Percentiles rank a stretch among this genome's conserved stretches.
These are phyloP conservation scores for Metschnikowia matae DNA, from an alignment of 805 yeast species.

Conservation along the genomic window DNA sequence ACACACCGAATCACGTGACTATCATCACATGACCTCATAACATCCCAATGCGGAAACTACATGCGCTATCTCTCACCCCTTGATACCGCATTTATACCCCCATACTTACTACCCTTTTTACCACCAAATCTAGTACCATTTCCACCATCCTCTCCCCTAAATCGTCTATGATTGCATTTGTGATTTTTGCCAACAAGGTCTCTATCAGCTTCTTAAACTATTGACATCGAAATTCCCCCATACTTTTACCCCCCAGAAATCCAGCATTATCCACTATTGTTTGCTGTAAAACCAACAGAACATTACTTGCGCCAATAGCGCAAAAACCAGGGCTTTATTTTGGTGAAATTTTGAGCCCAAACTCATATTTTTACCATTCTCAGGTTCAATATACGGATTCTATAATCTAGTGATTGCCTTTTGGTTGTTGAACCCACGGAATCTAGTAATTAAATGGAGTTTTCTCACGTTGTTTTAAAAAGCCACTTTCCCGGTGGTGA, in stretches of 20 bases:
- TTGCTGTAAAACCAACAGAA: too few species aligned
- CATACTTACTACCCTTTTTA: neutral
- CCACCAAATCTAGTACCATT: neutral
- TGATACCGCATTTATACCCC: neutral
- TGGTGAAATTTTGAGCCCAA: too few species aligned
- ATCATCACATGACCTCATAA: too few species aligned
- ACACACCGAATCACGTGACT: too few species aligned
- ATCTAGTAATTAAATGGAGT: slow-evolving; percentile 1
- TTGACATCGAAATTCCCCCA: slow-evolving; percentile 14
- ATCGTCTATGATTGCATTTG: slow-evolving; percentile 17
- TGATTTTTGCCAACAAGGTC: slow-evolving; percentile 16
- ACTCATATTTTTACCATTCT: too few species aligned
- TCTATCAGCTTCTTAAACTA: slow-evolving; percentile 19
- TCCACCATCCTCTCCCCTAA: neutral
- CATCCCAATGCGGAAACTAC: neutral
- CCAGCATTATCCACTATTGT: neutral
- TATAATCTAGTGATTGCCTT: too few species aligned
- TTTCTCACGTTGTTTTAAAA: slow-evolving; percentile 3
- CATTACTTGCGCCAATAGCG: neutral
- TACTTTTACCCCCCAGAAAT: neutral
- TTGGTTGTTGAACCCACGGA: too few species aligned
- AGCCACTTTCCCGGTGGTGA: neutral
- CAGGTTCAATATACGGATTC: too few species aligned
- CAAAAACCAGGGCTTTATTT: too few species aligned
- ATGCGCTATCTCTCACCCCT: neutral